Evolutionary conservation across 805 yeast species (phyloP), one percentile per base, ranked within the genome.

Genomic region (Barnettozyma salicaria): DNA sequence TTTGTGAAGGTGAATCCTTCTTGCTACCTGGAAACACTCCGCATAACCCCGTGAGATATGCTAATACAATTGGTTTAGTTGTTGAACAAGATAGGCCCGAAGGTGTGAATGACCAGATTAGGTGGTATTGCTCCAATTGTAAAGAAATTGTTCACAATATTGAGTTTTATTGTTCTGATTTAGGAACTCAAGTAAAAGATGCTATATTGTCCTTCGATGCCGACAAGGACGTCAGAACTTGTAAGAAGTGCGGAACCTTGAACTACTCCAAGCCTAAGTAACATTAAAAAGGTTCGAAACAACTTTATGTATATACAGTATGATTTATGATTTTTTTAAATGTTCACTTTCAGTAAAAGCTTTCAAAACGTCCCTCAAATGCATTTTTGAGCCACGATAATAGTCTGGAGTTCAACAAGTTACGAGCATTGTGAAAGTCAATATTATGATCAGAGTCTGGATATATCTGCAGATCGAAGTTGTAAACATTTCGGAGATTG

Each of bases 381-480:
- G 86, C 86, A 45, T 70, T 64, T 32, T 56, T 51, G 48, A 82
- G 49, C 97, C 97, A 49, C 4, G 35, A 33, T 11, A 32, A 19
- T 30, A 92, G 59, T 56, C 81, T 78, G 48, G 78, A 84, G 56
- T 74, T 85, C 8, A 92, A 80, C 25, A 88, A 68, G 10, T 63
- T 60, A 55, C 78, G 75, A 4, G 95, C 96, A 56, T 87, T 86
- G 60, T 92, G 94, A 56, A 69, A 78, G 34, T 59, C 60, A 30
- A 92, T 90, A 32, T 80, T 69, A 58, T 92, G 98, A 54, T 89
- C 90, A 18, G 95, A 83, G 58, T 92, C 98, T 0, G 98, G 97
- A 62, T 80, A 92, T 11, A 88, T 72, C 48, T 80, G 88, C 64
- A 88, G 68, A 52, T 92, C 98, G 53, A 78, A 92, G 53, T 84